These are phyloP conservation scores for Thraustochytrium striatum DNA, from an alignment of 352 stramenopile species.

Conservation along the genomic window DNA sequence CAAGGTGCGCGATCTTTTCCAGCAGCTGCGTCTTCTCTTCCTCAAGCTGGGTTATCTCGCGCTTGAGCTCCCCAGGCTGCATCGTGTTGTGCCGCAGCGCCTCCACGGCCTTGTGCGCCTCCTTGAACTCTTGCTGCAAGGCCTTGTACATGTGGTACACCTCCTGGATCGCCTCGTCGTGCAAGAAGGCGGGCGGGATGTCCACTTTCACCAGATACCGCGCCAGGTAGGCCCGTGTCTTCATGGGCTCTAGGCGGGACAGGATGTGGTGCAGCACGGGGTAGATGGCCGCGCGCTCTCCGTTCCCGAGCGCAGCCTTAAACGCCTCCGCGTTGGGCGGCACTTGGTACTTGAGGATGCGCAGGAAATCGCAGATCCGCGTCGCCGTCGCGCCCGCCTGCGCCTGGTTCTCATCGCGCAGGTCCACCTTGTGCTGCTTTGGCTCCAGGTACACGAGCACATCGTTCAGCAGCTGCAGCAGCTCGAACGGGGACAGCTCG, in stretches of 20 bases:
- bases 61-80: conserved; percentile 71
- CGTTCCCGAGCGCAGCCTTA: conserved; percentile 67
- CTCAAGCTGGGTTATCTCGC: conserved; percentile 83
- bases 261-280: conserved; percentile 84
- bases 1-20: conserved; percentile 80
- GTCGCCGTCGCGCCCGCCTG: conserved; percentile 58
- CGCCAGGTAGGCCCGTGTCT: conserved; percentile 87
- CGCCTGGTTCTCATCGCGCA: conserved; percentile 73
- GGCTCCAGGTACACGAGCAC: conserved; percentile 80
- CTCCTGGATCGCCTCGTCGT: conserved; percentile 67
- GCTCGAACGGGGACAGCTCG: conserved; percentile 79
- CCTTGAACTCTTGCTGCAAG: conserved; percentile 86
- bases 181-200: conserved; percentile 84
- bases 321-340: conserved; percentile 59
- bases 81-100: conserved; percentile 56
- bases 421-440: conserved; percentile 70
- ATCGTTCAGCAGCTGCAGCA: conserved; percentile 87
- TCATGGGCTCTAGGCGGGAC: conserved; percentile 72
- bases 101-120: conserved; percentile 80
- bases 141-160: conserved; percentile 84
- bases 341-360: conserved; percentile 85
- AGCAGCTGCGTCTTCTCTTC: conserved; percentile 79
- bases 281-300: conserved; percentile 80
- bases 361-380: conserved; percentile 82
- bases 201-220: conserved; percentile 83